Evolutionary conservation across 441 rosid species (phyloP).

Genomic region (Populus hybrid): DNA sequence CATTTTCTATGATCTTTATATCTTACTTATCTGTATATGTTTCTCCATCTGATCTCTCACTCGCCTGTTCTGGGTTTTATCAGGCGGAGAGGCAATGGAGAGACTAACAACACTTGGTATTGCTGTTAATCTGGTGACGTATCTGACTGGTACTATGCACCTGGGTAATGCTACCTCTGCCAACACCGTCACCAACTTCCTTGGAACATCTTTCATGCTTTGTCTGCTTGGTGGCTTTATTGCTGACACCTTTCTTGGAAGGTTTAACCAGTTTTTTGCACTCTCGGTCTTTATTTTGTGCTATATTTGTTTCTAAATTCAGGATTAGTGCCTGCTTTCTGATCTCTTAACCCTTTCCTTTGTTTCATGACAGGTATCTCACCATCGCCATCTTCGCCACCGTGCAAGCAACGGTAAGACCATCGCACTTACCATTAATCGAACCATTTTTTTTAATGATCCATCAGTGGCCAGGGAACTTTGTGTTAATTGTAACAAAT

Average conservation of each 20-base stretch:
- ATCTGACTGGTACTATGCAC: constrained; percentile 86
- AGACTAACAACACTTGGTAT: constrained; percentile 90
- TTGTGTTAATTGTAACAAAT: neutral
- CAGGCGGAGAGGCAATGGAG: constrained; percentile 79
- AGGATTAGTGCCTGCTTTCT: neutral
- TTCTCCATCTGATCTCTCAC: neutral
- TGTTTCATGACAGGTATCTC: constrained; percentile 53
- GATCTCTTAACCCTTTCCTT: neutral
- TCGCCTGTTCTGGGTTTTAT: neutral
- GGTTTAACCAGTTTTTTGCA: constrained; percentile 31
- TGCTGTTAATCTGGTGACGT: constrained; percentile 86
- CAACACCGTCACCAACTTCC: constrained; percentile 78
- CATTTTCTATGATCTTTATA: neutral
- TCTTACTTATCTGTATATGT: neutral
- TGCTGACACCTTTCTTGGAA: constrained; percentile 89
- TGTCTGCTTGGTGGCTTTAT: constrained; percentile 87
- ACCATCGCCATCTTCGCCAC: constrained; percentile 86
- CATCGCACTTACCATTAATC: neutral
- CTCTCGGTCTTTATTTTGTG: neutral
- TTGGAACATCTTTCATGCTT: constrained; percentile 93
- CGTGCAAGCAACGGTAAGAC: constrained; percentile 73
- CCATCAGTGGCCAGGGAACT: neutral
- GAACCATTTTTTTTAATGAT: neutral
- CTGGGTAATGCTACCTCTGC: constrained; percentile 78
- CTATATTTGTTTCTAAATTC: neutral